Conservation (phyloP, 805 yeast species). For the Ogataea henricii region DNA sequence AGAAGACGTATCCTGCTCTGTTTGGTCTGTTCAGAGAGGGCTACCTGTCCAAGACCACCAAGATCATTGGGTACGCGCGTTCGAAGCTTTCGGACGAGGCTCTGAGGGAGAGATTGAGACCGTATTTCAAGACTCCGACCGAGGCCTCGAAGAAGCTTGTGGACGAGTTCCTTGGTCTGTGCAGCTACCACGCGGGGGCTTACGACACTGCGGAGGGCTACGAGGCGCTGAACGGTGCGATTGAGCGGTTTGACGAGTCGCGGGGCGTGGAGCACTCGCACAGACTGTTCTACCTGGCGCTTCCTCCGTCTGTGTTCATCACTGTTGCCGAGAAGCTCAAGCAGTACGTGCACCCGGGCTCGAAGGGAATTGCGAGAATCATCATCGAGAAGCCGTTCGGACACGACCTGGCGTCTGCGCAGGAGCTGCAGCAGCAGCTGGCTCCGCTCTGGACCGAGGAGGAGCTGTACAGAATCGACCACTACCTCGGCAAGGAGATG, state of each 20-base stretch:
- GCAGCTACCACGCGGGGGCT: conserved; percentile 72
- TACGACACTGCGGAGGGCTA: conserved; percentile 85
- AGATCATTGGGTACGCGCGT: conserved; percentile 91
- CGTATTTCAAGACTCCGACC: conserved; percentile 49
- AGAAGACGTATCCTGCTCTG: conserved; percentile 89
- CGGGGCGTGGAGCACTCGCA: conserved; percentile 55
- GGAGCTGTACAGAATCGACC: conserved; percentile 94
- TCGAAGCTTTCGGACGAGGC: conserved; percentile 70
- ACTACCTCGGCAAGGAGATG: conserved; percentile 96
- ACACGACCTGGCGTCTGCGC: conserved; percentile 78
- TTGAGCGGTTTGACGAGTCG: conserved; percentile 59
- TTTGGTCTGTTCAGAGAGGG: conserved; percentile 80
- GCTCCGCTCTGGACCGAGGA: conserved; percentile 89
- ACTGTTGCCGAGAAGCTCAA: conserved; percentile 75
- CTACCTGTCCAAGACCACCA: conserved; percentile 64
- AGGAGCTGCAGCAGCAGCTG: conserved; percentile 72
- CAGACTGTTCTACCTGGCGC: conserved; percentile 87
- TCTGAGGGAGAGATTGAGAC: conserved; percentile 64
- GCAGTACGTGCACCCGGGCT: conserved; percentile 61
- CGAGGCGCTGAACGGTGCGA: conserved; percentile 50
- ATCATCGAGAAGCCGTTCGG: conserved; percentile 98
- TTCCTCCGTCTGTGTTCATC: conserved; percentile 92
- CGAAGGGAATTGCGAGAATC: conserved; percentile 70
- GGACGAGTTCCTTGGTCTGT: conserved; percentile 64
- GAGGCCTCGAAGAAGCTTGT: conserved; percentile 41